Percentiles rank a stretch among this genome's conserved stretches.
Evolutionary conservation across 2,329 filamentous ascomycete genomes (phyloP).

Genomic region (Arthrobotrys musiformis): DNA sequence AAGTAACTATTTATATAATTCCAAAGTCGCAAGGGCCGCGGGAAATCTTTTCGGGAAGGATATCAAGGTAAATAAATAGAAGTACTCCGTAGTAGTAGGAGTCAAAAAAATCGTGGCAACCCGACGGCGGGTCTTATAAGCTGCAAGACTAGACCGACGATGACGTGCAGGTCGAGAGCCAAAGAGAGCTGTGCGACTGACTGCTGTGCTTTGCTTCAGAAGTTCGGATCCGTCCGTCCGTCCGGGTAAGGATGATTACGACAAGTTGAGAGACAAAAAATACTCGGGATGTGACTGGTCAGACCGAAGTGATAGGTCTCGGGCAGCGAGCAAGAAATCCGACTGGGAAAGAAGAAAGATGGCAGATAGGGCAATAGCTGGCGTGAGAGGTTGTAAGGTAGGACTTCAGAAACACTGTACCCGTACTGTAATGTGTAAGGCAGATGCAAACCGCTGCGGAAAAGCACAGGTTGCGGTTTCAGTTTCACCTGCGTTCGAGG

Average conservation of each 20-base stretch:
- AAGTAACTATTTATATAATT: slow-evolving; percentile 22
- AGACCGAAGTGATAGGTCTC: slow-evolving; percentile 10
- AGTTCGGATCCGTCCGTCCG: slow-evolving; percentile 38
- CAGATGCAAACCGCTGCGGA: slow-evolving; percentile 26
- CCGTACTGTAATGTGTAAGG: too few relatives aligned
- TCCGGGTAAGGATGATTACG: slow-evolving; percentile 41
- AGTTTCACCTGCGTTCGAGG: slow-evolving; percentile 55
- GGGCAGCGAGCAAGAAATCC: background rate
- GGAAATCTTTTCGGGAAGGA: slow-evolving; percentile 6
- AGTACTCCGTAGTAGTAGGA: background rate
- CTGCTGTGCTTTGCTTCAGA: too few relatives aligned
- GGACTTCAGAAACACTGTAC: slow-evolving; percentile 26
- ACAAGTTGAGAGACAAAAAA: slow-evolving; percentile 22
- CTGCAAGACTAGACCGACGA: slow-evolving; percentile 14
- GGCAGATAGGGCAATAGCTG: slow-evolving; percentile 30
- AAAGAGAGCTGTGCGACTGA: slow-evolving; percentile 44
- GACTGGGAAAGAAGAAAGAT: slow-evolving; percentile 17
- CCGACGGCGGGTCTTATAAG: slow-evolving; percentile 38
- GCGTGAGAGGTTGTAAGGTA: slow-evolving; percentile 18
- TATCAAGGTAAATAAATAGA: slow-evolving; percentile 8
- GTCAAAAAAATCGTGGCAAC: slow-evolving; percentile 2
- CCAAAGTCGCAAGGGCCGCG: slow-evolving; percentile 5
- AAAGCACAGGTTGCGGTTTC: slow-evolving; percentile 49
- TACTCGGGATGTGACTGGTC: slow-evolving; percentile 38
- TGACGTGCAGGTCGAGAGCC: slow-evolving; percentile 41